phyloP scores from a whole-genome alignment of 768 basidiomycete genomes.

The Rhodotorula sphaerocarpa region DNA sequence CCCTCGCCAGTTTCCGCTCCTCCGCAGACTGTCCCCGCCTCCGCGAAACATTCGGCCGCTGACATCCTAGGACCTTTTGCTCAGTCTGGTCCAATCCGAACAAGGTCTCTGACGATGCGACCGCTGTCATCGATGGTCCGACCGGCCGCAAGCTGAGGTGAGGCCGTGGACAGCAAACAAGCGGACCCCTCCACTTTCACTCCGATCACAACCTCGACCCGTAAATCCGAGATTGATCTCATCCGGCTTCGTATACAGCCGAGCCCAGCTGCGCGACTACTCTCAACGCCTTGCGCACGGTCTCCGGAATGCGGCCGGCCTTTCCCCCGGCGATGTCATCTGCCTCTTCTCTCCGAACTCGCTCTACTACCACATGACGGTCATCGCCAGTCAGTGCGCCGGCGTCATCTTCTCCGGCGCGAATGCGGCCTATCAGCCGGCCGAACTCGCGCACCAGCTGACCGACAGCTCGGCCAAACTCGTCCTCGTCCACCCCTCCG shows the following conservation, averaged over 20 bases:
- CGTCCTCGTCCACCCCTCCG: slow-evolving; percentile 56
- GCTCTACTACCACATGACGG: slow-evolving; percentile 30
- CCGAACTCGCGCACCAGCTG: slow-evolving; percentile 66
- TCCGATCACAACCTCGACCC: too few relatives aligned
- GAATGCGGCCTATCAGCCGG: slow-evolving; percentile 59
- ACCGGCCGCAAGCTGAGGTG: slow-evolving; percentile 18
- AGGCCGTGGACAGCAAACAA: too few relatives aligned
- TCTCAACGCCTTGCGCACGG: slow-evolving; percentile 27
- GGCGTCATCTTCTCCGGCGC: slow-evolving; percentile 37
- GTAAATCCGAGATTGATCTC: neutral
- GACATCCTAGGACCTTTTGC: neutral
- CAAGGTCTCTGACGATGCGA: neutral
- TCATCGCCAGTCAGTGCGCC: slow-evolving; percentile 30
- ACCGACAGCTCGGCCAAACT: slow-evolving; percentile 57
- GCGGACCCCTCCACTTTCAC: too few relatives aligned
- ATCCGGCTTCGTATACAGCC: neutral
- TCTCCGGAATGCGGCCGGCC: slow-evolving; percentile 1
- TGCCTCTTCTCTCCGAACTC: slow-evolving; percentile 36
- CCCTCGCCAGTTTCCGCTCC: neutral
- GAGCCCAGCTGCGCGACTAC: slow-evolving; percentile 6
- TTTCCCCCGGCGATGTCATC: slow-evolving; percentile 22
- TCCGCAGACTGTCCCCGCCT: neutral
- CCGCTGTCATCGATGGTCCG: slow-evolving; percentile 26
- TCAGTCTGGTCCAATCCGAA: slow-evolving; percentile 29
- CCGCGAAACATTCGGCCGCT: neutral